Conservation (phyloP, 2,329 filamentous ascomycete genomes). For the Orbilia javanica region DNA sequence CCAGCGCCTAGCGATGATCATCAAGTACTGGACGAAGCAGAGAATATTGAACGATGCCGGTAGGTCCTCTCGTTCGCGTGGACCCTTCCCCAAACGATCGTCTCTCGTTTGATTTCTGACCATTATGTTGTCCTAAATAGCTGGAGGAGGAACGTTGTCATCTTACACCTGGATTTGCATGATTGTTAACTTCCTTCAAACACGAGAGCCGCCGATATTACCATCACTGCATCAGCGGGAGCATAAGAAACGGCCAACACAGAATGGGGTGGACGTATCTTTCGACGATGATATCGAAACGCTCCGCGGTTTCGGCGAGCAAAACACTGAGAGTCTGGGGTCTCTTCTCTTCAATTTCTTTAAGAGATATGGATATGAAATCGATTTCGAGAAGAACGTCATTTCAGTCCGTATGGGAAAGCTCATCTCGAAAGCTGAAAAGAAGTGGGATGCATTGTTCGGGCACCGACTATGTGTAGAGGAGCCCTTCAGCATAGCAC, state of each 20-base stretch:
- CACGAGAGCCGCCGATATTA: constrained; percentile 83
- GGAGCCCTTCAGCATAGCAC: constrained; percentile 89
- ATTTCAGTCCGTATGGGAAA: constrained; percentile 87
- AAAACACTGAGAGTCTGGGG: constrained; percentile 85
- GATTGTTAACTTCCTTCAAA: constrained; percentile 95
- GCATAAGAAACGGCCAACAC: constrained; percentile 72
- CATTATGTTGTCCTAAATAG: constrained; percentile 67
- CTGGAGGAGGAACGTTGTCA: constrained; percentile 91
- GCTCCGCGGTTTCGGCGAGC: constrained; percentile 78
- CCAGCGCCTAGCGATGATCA: constrained; percentile 90
- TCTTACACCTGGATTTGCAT: constrained; percentile 99
- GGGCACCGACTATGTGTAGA: constrained; percentile 94
- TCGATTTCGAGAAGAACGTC: constrained; percentile 86
- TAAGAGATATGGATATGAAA: constrained; percentile 90
- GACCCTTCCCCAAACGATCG: too few relatives aligned
- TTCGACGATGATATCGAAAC: constrained; percentile 89
- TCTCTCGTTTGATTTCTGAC: not conserved
- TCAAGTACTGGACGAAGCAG: constrained; percentile 96
- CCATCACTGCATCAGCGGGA: constrained; percentile 84
- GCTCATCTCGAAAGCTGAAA: constrained; percentile 82
- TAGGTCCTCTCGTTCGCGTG: constrained; percentile 69
- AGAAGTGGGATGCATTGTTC: constrained; percentile 83
- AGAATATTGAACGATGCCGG: constrained; percentile 96
- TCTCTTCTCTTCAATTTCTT: constrained; percentile 96
- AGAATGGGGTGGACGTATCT: constrained; percentile 76